phyloP scores from a whole-genome alignment of 768 basidiomycete species.

The Crucibulum laeve region DNA sequence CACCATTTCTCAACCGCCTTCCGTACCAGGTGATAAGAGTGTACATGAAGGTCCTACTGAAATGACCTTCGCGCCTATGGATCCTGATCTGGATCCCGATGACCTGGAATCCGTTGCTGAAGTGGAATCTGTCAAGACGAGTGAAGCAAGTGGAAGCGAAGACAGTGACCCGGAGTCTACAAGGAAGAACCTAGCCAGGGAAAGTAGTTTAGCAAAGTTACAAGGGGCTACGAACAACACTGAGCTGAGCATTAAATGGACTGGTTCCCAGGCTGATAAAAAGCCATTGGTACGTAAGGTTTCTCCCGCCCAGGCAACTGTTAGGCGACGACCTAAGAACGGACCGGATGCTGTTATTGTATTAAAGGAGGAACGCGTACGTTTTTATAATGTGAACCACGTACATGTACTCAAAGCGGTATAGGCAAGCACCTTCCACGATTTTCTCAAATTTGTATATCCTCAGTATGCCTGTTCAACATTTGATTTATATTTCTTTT shows the following conservation, averaged over 20 bases:
- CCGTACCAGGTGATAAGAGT: constrained; percentile 46
- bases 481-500: neutral
- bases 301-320: constrained; percentile 29
- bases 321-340: constrained; percentile 38
- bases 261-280: neutral
- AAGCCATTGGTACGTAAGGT: constrained; percentile 14
- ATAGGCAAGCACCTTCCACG: constrained; percentile 83
- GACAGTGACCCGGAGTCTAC: constrained; percentile 20
- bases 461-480: constrained; percentile 63
- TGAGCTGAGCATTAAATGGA: neutral
- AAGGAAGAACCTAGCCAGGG: constrained; percentile 35
- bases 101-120: constrained; percentile 41
- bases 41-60: constrained; percentile 40
- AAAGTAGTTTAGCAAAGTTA: constrained; percentile 58
- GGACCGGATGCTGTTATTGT: constrained; percentile 82
- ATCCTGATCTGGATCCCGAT: constrained; percentile 41
- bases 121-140: constrained; percentile 25
- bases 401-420: too few species aligned
- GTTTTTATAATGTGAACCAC: neutral
- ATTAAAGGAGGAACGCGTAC: constrained; percentile 82
- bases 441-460: constrained; percentile 90
- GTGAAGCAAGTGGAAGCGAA: constrained; percentile 28
- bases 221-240: constrained; percentile 27
- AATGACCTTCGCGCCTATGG: constrained; percentile 58
- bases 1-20: constrained; percentile 75